phyloP scores from a whole-genome alignment of 441 rosid genomes.

The Populus hybrid region DNA sequence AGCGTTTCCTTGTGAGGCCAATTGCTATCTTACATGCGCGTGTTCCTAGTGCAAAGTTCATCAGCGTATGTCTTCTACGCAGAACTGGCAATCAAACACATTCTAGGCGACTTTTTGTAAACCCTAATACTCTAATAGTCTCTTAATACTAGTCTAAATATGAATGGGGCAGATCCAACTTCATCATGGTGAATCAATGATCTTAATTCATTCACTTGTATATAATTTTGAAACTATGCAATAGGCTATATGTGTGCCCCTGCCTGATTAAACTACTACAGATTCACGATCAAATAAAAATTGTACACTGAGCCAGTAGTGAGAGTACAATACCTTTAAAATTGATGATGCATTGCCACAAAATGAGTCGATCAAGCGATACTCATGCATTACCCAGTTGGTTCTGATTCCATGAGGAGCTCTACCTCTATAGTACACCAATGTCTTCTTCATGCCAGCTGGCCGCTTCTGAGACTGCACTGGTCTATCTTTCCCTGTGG shows the following conservation, averaged over 20 bases:
- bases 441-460: conserved; percentile 66
- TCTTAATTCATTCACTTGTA: no score
- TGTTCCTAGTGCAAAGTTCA: not conserved
- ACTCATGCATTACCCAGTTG: conserved; percentile 79
- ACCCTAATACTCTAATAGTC: not conserved
- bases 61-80: not conserved
- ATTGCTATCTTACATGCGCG: not conserved
- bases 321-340: conserved; percentile 25
- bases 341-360: conserved; percentile 30
- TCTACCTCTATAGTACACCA: conserved; percentile 68
- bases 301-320: no score
- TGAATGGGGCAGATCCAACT: not conserved
- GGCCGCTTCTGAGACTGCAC: conserved; percentile 39
- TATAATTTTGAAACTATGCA: no score
- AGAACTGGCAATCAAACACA: not conserved
- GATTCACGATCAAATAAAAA: no score
- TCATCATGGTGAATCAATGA: not conserved
- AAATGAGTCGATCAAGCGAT: conserved; percentile 40
- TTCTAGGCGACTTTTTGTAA: not conserved
- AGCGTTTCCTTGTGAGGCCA: not conserved
- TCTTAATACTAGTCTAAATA: not conserved
- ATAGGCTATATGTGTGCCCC: no score
- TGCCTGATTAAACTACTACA: no score
- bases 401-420: conserved; percentile 71
- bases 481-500: conserved; percentile 66